Evolutionary conservation across 1,284 basidiomycete genomes (phyloP).

Genomic region (Agroathelia rolfsii): DNA sequence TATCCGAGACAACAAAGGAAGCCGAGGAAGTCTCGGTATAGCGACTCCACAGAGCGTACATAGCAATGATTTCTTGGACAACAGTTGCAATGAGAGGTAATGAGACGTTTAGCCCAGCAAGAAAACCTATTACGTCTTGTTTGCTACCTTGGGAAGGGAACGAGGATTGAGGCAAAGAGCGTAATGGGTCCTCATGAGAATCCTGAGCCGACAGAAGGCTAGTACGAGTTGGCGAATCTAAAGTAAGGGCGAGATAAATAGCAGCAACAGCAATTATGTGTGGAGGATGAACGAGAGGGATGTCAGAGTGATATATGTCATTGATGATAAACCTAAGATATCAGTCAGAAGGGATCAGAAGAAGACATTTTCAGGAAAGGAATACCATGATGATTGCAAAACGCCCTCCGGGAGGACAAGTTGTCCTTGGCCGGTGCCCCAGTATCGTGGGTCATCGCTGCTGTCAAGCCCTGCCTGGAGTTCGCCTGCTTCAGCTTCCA

Average conservation of each 20-base stretch:
- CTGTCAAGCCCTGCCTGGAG: conserved; percentile 43
- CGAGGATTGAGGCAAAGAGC: no score
- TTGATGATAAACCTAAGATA: conserved; percentile 86
- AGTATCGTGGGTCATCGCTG: conserved; percentile 57
- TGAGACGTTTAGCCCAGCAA: conserved; percentile 80
- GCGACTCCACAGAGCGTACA: conserved; percentile 83
- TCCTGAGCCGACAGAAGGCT: no score
- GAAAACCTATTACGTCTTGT: conserved; percentile 71
- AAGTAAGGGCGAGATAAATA: conserved; percentile 76
- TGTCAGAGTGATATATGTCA: conserved; percentile 87
- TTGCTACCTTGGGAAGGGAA: conserved; percentile 28
- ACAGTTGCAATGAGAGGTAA: conserved; percentile 77
- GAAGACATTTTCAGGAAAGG: conserved; percentile 3
- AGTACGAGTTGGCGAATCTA: conserved; percentile 47
- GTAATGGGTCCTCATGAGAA: no score
- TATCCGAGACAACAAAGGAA: conserved; percentile 11
- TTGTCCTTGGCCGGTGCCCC: conserved; percentile 61
- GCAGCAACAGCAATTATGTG: conserved; percentile 89
- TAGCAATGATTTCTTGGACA: conserved; percentile 81
- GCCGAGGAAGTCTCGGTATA: conserved; percentile 41
- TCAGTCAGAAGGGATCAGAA: not conserved
- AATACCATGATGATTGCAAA: conserved; percentile 69
- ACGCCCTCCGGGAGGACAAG: conserved; percentile 59
- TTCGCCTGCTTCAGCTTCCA: conserved; percentile 54
- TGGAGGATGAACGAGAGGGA: conserved; percentile 87